Conservation (phyloP, 495 filamentous ascomycete genomes). For the Symbiotaphrina buchneri region DNA sequence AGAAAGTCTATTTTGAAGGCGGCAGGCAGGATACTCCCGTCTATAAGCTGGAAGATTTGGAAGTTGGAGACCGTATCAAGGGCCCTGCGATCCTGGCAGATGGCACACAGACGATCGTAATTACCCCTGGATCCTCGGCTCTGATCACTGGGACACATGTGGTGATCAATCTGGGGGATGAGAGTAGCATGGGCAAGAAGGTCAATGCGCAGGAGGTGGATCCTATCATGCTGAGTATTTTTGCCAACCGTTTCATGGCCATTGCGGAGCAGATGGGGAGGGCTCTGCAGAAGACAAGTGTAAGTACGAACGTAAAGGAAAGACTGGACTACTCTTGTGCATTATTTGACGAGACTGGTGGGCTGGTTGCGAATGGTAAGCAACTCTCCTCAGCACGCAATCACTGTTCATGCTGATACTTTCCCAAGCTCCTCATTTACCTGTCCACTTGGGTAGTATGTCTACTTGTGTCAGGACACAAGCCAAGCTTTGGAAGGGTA, state of each 20-base stretch:
- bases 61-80: slow-evolving; percentile 49
- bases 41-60: slow-evolving; percentile 60
- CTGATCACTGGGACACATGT: slow-evolving; percentile 54
- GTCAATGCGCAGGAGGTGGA: slow-evolving; percentile 32
- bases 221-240: slow-evolving; percentile 87
- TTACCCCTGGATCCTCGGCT: slow-evolving; percentile 57
- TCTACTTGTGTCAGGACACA: slow-evolving; percentile 87
- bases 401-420: not conserved
- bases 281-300: slow-evolving; percentile 88
- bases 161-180: slow-evolving; percentile 44
- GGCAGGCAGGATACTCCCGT: slow-evolving; percentile 62
- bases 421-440: slow-evolving; percentile 54
- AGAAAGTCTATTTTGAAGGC: slow-evolving; percentile 49
- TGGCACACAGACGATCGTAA: slow-evolving; percentile 86
- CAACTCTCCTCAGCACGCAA: not conserved
- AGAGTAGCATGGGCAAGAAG: slow-evolving; percentile 10
- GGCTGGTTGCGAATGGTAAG: slow-evolving; percentile 67
- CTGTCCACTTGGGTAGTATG: slow-evolving; percentile 85
- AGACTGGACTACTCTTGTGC: slow-evolving; percentile 93
- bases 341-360: slow-evolving; percentile 77
- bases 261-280: slow-evolving; percentile 97
- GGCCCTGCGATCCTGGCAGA: slow-evolving; percentile 89
- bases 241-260: slow-evolving; percentile 94
- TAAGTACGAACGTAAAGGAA: slow-evolving; percentile 96
- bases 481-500: slow-evolving; percentile 80